phyloP scores from a whole-genome alignment of 352 stramenopile genomes.

The Globisporangium mamillatum region DNA sequence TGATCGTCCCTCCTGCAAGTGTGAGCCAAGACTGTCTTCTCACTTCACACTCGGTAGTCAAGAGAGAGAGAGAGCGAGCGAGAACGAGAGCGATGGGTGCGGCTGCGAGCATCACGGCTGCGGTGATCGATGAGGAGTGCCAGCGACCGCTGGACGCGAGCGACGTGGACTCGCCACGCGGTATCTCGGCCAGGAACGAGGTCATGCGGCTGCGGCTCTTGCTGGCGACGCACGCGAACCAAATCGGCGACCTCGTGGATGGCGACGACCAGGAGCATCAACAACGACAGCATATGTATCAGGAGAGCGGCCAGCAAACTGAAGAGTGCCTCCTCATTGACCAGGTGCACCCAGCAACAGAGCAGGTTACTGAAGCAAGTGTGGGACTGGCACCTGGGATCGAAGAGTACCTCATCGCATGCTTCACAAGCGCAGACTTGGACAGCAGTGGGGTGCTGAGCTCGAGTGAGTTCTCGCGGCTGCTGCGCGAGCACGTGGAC shows the following conservation, averaged over 20 bases:
- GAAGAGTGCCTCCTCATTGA: neutral
- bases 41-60: neutral
- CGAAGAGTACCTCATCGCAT: conserved; percentile 20
- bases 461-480: conserved; percentile 18
- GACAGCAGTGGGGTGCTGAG: conserved; percentile 26
- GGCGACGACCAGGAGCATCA: neutral
- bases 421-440: conserved; percentile 23
- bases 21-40: neutral
- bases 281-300: neutral
- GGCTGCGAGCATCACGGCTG: conserved; percentile 9
- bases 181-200: conserved; percentile 20
- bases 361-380: neutral
- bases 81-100: conserved; percentile 11
- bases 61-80: neutral
- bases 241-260: neutral
- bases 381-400: conserved; percentile 17
- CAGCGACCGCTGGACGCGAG: conserved; percentile 22
- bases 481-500: conserved; percentile 21
- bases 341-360: neutral
- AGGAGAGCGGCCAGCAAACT: conserved; percentile 3
- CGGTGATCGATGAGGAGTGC: conserved; percentile 12
- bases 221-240: conserved; percentile 12
- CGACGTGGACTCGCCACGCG: conserved; percentile 24
- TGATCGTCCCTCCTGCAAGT: neutral
- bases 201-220: conserved; percentile 16